Evolutionary conservation across 2,329 filamentous ascomycete species (phyloP).

Genomic region (Tolypocladium endophyticum): DNA sequence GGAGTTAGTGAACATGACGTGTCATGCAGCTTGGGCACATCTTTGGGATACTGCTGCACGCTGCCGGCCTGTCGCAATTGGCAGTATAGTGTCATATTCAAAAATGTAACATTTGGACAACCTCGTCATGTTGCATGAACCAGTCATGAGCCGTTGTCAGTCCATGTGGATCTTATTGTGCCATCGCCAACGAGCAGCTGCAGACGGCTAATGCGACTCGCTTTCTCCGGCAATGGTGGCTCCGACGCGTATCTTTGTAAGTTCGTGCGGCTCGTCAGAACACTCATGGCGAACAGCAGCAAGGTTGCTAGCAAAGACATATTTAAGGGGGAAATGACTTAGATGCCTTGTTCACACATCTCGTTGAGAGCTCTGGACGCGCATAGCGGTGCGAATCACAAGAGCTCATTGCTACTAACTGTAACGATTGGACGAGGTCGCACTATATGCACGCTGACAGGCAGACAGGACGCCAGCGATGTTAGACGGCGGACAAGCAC

Average conservation of each 20-base stretch:
- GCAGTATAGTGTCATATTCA: no score
- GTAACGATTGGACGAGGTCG: neutral
- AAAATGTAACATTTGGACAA: no score
- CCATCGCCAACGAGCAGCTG: no score
- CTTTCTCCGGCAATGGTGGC: neutral
- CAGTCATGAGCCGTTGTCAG: no score
- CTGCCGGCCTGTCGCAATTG: no score
- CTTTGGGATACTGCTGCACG: no score
- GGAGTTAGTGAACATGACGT: no score
- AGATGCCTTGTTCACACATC: neutral
- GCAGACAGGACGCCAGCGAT: neutral
- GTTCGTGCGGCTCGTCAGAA: neutral
- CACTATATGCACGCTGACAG: neutral
- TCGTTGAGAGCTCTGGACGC: neutral
- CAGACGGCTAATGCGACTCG: neutral
- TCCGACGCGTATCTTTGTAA: neutral
- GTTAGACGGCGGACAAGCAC: neutral
- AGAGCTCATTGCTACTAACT: neutral
- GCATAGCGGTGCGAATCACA: neutral
- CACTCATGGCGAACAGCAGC: neutral
- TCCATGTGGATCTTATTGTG: no score
- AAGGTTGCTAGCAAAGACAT: neutral
- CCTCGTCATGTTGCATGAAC: no score
- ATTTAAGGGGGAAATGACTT: neutral
- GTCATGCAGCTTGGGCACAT: no score